Percentiles rank a stretch among this genome's conserved stretches.
Conservation (phyloP, 2,329 filamentous ascomycete species). For the Coleophoma crateriformis region DNA sequence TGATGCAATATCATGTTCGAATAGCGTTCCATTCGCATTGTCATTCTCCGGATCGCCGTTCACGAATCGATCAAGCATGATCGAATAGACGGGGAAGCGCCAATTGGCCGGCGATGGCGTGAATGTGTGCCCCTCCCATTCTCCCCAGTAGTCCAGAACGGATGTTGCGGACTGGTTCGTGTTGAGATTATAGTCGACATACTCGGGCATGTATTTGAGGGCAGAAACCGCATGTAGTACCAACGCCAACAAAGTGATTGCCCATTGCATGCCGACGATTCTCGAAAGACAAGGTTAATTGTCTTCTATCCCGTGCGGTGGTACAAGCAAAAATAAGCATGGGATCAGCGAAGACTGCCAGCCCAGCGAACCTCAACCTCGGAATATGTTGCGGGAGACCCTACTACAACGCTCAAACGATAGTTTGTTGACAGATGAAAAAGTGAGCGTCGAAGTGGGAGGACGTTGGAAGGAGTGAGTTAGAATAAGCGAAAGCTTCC, state of each 20-base stretch:
- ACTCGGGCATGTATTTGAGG: neutral
- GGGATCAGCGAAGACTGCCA: too few species aligned
- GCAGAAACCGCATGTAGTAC: neutral
- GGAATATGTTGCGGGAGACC: too few species aligned
- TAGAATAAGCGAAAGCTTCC: too few species aligned
- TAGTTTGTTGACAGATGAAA: too few species aligned
- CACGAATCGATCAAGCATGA: slow-evolving; percentile 57
- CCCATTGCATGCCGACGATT: too few species aligned
- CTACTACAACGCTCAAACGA: too few species aligned
- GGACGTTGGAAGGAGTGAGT: too few species aligned
- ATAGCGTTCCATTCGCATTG: slow-evolving; percentile 52
- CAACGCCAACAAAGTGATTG: neutral
- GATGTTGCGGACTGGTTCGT: slow-evolving; percentile 29
- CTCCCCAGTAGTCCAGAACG: slow-evolving; percentile 46
- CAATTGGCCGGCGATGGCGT: slow-evolving; percentile 52
- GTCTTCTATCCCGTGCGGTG: too few species aligned
- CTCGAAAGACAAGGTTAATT: too few species aligned
- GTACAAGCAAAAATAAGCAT: too few species aligned
- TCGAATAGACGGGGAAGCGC: slow-evolving; percentile 59
- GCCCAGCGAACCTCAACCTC: too few species aligned
- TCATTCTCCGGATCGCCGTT: slow-evolving; percentile 62
- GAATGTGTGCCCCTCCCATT: slow-evolving; percentile 46
- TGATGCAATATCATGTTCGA: slow-evolving; percentile 49
- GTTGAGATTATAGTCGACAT: slow-evolving; percentile 52
- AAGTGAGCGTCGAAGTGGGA: too few species aligned